Evolutionary conservation across 495 filamentous ascomycete species (phyloP), one percentile per base, ranked within the genome.

Genomic region (Aspergillus homomorphus): DNA sequence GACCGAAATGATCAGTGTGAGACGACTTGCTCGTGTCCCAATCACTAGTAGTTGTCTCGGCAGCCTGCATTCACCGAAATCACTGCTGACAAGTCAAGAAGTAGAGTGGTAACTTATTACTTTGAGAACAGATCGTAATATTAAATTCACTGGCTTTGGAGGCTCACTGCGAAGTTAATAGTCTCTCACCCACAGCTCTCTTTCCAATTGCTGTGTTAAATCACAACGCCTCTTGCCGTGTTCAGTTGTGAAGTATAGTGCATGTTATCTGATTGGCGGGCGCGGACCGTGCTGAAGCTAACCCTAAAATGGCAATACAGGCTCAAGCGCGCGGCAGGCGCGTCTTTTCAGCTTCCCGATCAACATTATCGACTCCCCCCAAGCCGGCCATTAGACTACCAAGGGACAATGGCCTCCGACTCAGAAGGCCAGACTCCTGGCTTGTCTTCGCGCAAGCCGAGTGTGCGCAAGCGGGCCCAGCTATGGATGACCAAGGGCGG

Each of bases 401-500:
- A 45, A 33, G 48, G 6, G 43, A 24, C 38, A 53, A 75, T 73
- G 71, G 45, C 60, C 9, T 24, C 24, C 43, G 60, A 62, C 6
- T 15, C 41, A 15, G 59, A 61, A 16, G 57, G 66, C 6, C 66
- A 66, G 8, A 65, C 55, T 19, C 61, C 63, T 18, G 42, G 45
- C 3, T 49, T 56, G 43, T 50, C 55, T 2, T 45, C 67, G 20
- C 58, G 58, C 46, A 63, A 60, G 28, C 62, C 57, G 41, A 69
- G 63, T 62, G 67, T 66, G 10, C 69, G 63, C 44, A 70, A 78
- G 58, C 77, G 74, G 4, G 86, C 87, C 22, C 83, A 83, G 51
- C 77, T 82, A 66, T 85, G 81, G 65, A 81, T 91, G 56, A 80
- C 81, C 50, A 81, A 80, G 56, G 84, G 85, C 22, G 87, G 83